Evolutionary conservation across 1,284 basidiomycete genomes (phyloP).

Genomic region (Crepidotus sp.): DNA sequence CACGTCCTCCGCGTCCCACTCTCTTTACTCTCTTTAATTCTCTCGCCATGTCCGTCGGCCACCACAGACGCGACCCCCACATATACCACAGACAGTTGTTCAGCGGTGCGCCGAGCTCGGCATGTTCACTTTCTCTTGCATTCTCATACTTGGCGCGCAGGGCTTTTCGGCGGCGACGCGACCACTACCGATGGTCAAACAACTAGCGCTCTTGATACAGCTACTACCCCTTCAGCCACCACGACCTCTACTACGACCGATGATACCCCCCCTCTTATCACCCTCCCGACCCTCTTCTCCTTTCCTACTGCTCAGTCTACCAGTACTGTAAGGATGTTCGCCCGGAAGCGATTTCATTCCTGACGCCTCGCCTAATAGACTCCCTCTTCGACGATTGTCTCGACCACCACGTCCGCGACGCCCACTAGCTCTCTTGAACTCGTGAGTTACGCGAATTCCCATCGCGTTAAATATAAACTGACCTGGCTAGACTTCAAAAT

Average conservation of each 20-base stretch:
- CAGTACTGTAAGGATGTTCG: too few relatives aligned
- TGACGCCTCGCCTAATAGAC: background rate
- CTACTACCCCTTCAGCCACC: background rate
- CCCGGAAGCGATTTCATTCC: too few relatives aligned
- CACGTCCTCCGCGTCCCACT: background rate
- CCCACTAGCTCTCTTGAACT: background rate
- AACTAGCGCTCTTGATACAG: background rate
- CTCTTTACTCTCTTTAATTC: slow-evolving; percentile 7
- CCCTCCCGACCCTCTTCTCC: too few relatives aligned
- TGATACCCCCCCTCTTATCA: too few relatives aligned
- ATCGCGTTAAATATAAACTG: background rate
- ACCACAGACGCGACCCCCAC: background rate
- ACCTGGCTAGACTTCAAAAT: background rate
- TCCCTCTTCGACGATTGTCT: background rate
- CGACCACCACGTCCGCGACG: background rate
- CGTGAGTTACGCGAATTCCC: background rate
- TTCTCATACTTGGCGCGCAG: background rate
- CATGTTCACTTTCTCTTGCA: background rate
- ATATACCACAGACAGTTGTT: too few relatives aligned
- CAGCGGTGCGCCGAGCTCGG: background rate
- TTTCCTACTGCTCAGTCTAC: too few relatives aligned
- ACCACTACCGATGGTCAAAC: too few relatives aligned
- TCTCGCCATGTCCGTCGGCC: slow-evolving; percentile 2
- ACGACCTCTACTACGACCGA: background rate
- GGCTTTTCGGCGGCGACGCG: background rate